These are phyloP conservation scores for Sphaerobolus stellatus DNA, from an alignment of 1,284 basidiomycete genomes.

Conservation along the genomic window DNA sequence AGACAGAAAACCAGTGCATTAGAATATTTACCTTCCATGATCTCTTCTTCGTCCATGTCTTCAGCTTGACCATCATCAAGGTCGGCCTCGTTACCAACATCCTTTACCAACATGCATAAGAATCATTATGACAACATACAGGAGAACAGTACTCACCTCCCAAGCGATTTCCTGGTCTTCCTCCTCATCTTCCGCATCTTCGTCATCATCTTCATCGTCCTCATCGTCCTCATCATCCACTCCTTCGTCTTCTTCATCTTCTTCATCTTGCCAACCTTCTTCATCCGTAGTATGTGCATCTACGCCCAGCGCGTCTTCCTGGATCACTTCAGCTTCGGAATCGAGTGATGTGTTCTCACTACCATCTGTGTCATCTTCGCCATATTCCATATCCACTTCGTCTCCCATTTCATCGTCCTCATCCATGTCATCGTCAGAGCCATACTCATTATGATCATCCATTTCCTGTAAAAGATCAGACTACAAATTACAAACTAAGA, in stretches of 20 bases:
- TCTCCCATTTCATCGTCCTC: slow-evolving; percentile 80
- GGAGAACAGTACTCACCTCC: slow-evolving; percentile 53
- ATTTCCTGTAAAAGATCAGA: slow-evolving; percentile 58
- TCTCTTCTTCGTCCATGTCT: slow-evolving; percentile 52
- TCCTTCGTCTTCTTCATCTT: slow-evolving; percentile 33
- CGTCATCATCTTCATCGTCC: slow-evolving; percentile 64
- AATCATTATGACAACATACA: slow-evolving; percentile 1
- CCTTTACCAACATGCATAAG: slow-evolving; percentile 38
- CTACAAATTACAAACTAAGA: slow-evolving; percentile 7
- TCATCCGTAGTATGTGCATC: slow-evolving; percentile 20
- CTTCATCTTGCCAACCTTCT: slow-evolving; percentile 27
- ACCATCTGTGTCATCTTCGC: slow-evolving; percentile 62
- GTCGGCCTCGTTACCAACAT: slow-evolving; percentile 48
- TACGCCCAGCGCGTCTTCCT: slow-evolving; percentile 41
- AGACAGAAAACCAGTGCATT: too few relatives aligned
- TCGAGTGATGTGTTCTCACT: slow-evolving; percentile 72
- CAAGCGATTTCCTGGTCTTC: slow-evolving; percentile 64
- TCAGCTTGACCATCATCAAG: slow-evolving; percentile 38
- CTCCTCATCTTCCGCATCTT: slow-evolving; percentile 48
- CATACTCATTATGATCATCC: slow-evolving; percentile 46
- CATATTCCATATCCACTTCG: slow-evolving; percentile 86
- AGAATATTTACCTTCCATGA: slow-evolving; percentile 20
- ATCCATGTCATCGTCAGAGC: slow-evolving; percentile 76
- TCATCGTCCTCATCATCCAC: slow-evolving; percentile 60
- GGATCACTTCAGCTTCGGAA: slow-evolving; percentile 55